phyloP scores from a whole-genome alignment of 1,284 basidiomycete species.

The Sporisorium exsertum region DNA sequence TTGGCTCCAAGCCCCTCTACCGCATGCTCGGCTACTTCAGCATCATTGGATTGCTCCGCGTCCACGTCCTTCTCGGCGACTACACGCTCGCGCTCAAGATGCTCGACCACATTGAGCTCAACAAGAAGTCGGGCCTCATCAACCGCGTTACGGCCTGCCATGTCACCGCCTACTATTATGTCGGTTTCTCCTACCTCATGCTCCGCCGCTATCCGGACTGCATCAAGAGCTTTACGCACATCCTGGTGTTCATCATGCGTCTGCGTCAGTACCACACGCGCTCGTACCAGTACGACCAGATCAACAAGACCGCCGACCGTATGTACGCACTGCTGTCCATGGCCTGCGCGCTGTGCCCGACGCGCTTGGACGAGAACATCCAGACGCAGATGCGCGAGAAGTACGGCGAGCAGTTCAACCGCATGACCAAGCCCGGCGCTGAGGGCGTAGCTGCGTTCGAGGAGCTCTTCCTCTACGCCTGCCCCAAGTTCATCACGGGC shows the following conservation, averaged over 20 bases:
- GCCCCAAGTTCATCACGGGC: slow-evolving; percentile 94
- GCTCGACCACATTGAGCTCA: slow-evolving; percentile 86
- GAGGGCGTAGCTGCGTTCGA: slow-evolving; percentile 87
- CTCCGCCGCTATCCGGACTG: slow-evolving; percentile 93
- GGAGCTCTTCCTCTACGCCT: slow-evolving; percentile 93
- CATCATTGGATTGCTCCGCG: slow-evolving; percentile 91
- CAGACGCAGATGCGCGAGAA: slow-evolving; percentile 91
- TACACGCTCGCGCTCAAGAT: slow-evolving; percentile 94
- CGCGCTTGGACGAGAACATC: slow-evolving; percentile 91
- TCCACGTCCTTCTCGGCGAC: slow-evolving; percentile 94
- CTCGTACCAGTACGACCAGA: slow-evolving; percentile 96
- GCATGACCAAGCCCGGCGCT: slow-evolving; percentile 76
- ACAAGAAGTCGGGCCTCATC: slow-evolving; percentile 64
- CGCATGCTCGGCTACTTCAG: slow-evolving; percentile 96
- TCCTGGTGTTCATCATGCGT: slow-evolving; percentile 77
- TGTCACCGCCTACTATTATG: slow-evolving; percentile 93
- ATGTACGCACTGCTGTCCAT: slow-evolving; percentile 97
- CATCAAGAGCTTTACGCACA: slow-evolving; percentile 89
- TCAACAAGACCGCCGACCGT: slow-evolving; percentile 95
- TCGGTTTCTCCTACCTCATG: slow-evolving; percentile 96
- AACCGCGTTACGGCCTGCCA: slow-evolving; percentile 71
- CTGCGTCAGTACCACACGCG: slow-evolving; percentile 86
- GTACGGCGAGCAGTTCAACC: slow-evolving; percentile 88
- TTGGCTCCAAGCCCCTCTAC: slow-evolving; percentile 88
- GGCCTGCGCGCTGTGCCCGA: slow-evolving; percentile 89